Evolutionary conservation across 495 filamentous ascomycete genomes (phyloP).

Genomic region (Evansstolkia leycettana): DNA sequence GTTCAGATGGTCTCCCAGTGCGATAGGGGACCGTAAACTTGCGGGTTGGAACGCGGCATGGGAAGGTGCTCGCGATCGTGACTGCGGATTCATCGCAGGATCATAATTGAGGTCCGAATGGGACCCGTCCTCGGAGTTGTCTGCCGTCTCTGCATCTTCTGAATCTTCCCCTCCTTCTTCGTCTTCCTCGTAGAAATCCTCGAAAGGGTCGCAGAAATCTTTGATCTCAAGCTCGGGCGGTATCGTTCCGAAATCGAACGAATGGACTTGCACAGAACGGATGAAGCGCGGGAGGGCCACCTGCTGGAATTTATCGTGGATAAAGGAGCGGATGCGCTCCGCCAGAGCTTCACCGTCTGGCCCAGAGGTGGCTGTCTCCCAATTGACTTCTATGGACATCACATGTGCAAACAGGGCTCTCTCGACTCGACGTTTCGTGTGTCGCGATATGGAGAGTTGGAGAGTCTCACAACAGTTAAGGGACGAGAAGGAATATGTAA

Average conservation of each 20-base stretch:
- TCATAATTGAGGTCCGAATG: conserved; percentile 16
- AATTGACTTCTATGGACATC: conserved; percentile 98
- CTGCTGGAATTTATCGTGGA: conserved; percentile 89
- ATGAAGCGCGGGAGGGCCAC: conserved; percentile 89
- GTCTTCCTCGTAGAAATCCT: conserved; percentile 93
- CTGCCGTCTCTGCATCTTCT: conserved; percentile 24
- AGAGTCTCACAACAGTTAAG: neutral
- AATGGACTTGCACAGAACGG: conserved; percentile 85
- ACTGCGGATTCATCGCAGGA: conserved; percentile 12
- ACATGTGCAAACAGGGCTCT: conserved; percentile 20
- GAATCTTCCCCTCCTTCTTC: too few species aligned
- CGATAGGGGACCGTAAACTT: conserved; percentile 28
- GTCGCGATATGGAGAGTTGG: neutral
- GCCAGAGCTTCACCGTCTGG: conserved; percentile 75
- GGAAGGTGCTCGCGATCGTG: conserved; percentile 14
- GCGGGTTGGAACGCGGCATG: conserved; percentile 20
- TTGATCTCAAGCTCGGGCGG: conserved; percentile 82
- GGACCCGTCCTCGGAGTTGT: conserved; percentile 21
- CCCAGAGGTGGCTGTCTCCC: conserved; percentile 83
- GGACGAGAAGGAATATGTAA: neutral
- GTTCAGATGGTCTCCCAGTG: conserved; percentile 38
- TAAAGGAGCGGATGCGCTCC: conserved; percentile 77
- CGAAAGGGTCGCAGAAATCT: conserved; percentile 88
- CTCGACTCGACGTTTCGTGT: conserved; percentile 3
- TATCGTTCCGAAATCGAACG: conserved; percentile 81